phyloP scores from a whole-genome alignment of 2,329 filamentous ascomycete genomes.

The Venturia oleaginea region DNA sequence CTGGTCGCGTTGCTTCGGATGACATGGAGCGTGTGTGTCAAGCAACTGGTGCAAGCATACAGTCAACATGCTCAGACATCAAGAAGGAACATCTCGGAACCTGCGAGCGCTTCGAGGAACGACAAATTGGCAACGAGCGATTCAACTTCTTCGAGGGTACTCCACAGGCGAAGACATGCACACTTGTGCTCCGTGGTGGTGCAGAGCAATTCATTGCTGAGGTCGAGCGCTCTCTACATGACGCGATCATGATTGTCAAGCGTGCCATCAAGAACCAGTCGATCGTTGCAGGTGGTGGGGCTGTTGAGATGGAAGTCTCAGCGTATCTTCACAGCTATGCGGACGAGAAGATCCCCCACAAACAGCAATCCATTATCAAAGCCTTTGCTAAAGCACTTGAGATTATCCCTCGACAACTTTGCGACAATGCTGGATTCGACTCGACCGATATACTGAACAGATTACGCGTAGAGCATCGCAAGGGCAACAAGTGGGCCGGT shows the following conservation, averaged over 20 bases:
- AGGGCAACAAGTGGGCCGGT: constrained; percentile 86
- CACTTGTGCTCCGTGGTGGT: constrained; percentile 84
- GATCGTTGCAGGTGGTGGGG: constrained; percentile 92
- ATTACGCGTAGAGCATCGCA: constrained; percentile 90
- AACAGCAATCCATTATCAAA: constrained; percentile 97
- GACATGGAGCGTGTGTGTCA: constrained; percentile 95
- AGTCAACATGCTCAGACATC: constrained; percentile 96
- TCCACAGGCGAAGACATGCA: constrained; percentile 93
- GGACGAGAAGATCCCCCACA: constrained; percentile 84
- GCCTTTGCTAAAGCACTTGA: constrained; percentile 95
- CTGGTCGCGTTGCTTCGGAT: constrained; percentile 80
- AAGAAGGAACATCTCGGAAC: constrained; percentile 79
- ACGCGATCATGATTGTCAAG: constrained; percentile 99
- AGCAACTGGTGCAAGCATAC: constrained; percentile 82
- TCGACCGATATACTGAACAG: constrained; percentile 97
- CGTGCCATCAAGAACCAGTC: constrained; percentile 89
- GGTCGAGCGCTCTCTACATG: constrained; percentile 93
- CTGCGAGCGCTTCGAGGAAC: constrained; percentile 86
- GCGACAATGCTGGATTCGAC: constrained; percentile 97
- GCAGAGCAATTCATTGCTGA: constrained; percentile 99
- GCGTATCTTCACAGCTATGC: constrained; percentile 88
- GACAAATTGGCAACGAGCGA: constrained; percentile 91
- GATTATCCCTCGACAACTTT: constrained; percentile 91
- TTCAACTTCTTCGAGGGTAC: constrained; percentile 99
- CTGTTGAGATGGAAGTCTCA: constrained; percentile 92